These are phyloP conservation scores for Citrus sinensis DNA, from an alignment of 345 rosid species.

Conservation along the genomic window DNA sequence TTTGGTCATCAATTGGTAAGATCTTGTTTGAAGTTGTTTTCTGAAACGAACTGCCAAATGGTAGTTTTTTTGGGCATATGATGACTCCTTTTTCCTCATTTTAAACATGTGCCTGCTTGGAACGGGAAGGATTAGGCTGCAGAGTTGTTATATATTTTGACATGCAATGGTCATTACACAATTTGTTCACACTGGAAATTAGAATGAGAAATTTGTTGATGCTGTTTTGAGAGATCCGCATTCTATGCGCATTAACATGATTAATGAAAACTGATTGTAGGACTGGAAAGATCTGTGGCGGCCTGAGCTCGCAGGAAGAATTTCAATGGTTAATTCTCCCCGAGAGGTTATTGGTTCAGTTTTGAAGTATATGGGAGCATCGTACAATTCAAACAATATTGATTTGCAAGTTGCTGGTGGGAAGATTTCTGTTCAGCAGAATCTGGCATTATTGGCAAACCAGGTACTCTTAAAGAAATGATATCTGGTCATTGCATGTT, in stretches of 20 bases:
- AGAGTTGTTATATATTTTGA: neutral
- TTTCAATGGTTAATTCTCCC: conserved; percentile 87
- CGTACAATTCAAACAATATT: conserved; percentile 67
- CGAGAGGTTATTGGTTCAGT: conserved; percentile 83
- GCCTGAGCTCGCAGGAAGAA: conserved; percentile 82
- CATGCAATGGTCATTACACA: too few species aligned
- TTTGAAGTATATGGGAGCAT: conserved; percentile 88
- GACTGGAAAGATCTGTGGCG: conserved; percentile 93
- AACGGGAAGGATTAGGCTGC: too few species aligned
- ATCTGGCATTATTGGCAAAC: conserved; percentile 55
- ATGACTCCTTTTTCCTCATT: neutral
- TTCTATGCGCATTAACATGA: neutral
- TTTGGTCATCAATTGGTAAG: too few species aligned
- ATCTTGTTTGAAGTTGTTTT: neutral
- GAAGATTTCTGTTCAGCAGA: conserved; percentile 54
- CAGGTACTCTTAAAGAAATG: conserved; percentile 46
- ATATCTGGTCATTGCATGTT: neutral
- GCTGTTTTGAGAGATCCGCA: neutral
- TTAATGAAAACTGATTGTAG: conserved; percentile 34
- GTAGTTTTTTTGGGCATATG: neutral
- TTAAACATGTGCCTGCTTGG: too few species aligned
- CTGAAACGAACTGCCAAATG: neutral
- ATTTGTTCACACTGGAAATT: neutral
- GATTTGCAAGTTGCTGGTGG: conserved; percentile 74
- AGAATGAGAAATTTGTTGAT: neutral